phyloP scores from a whole-genome alignment of 2,329 filamentous ascomycete species.

The Neonectria neomacrospora region DNA sequence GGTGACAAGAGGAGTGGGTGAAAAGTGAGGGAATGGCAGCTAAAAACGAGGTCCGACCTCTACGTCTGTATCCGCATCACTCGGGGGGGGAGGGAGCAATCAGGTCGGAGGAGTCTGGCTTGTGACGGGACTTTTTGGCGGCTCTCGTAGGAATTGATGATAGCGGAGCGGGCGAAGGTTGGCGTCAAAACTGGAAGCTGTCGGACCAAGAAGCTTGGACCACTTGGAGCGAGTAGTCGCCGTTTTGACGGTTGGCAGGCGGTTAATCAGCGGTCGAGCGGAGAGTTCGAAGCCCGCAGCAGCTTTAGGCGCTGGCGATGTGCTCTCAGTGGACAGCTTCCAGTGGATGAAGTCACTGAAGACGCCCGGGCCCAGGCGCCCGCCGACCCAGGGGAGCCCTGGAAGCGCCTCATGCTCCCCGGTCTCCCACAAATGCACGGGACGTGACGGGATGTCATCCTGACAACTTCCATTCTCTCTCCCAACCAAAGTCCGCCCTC shows the following conservation, averaged over 20 bases:
- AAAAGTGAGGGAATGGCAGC: constrained; percentile 26
- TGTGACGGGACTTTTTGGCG: constrained; percentile 38
- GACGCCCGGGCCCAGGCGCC: constrained; percentile 20
- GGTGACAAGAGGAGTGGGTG: constrained; percentile 14
- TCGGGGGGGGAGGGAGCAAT: constrained; percentile 26
- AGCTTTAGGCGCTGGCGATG: constrained; percentile 4
- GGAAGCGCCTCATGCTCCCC: constrained; percentile 1
- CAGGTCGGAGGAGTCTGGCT: constrained; percentile 20
- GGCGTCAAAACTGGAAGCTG: constrained; percentile 40
- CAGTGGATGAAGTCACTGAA: constrained; percentile 43
- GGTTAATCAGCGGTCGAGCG: constrained; percentile 29
- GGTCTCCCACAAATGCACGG: constrained; percentile 7
- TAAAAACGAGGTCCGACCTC: constrained; percentile 38
- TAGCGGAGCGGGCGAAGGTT: constrained; percentile 42
- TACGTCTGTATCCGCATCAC: constrained; percentile 41
- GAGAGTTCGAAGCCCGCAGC: not conserved
- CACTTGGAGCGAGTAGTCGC: constrained; percentile 25
- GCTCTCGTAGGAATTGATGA: constrained; percentile 41
- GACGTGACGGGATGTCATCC: constrained; percentile 26
- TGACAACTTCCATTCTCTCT: constrained; percentile 24
- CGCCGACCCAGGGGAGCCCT: constrained; percentile 24
- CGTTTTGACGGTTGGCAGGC: constrained; percentile 28
- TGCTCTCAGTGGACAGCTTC: constrained; percentile 31
- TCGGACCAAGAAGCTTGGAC: constrained; percentile 40
- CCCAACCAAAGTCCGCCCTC: constrained; percentile 2